Evolutionary conservation across 306 rosid species (phyloP), one percentile per base, ranked within the genome.

Genomic region (Cyclanthera cordifolia): DNA sequence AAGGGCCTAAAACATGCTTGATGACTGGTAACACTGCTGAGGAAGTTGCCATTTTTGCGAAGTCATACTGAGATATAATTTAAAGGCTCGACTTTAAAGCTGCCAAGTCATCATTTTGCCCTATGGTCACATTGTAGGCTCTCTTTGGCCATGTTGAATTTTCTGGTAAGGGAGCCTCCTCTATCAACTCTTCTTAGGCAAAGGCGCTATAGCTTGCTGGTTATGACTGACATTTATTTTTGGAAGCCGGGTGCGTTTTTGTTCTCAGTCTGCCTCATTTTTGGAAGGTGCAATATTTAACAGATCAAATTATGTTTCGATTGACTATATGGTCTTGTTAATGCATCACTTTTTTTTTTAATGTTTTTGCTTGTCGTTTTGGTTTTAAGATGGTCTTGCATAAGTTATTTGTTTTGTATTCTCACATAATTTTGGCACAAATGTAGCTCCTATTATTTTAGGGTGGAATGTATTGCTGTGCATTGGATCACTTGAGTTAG

Each of bases 1-100:
- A 64, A 37, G 95, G 95, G 75, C 69, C 48, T 55, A 89, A 90
- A 20, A n/a, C 32, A 66, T 43, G 53, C 14, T 46, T 43, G 39
- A 89, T 93, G 96, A 93, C 94, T 2, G 91, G 95, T 69, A 79
- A 87, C 46, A 78, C 87, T 65, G 94, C 96, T 4, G 85, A 80
- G 58, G 98, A 89, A 80, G 98, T 89, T 46, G 98, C 98, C 60
- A 85, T 93, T 73, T 89, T 93, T 73, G 94, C 96, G 39, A 93
- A 89, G 79, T 93, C 98, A 16, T 92, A 92, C 78, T 89, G 27
- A 64, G 66, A 32, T 59, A 59, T 16, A 1, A 59, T 59, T n/a
- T 59, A 21, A 57, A 57, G 41, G 21, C 46, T 9, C 4, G 43
- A 3, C 65, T 57, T 57, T 28, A 57, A 17, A 34, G 51, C 27